These are phyloP conservation scores for Strigomonas galati DNA, from an alignment of 208 protist genomes.

Conservation along the genomic window DNA sequence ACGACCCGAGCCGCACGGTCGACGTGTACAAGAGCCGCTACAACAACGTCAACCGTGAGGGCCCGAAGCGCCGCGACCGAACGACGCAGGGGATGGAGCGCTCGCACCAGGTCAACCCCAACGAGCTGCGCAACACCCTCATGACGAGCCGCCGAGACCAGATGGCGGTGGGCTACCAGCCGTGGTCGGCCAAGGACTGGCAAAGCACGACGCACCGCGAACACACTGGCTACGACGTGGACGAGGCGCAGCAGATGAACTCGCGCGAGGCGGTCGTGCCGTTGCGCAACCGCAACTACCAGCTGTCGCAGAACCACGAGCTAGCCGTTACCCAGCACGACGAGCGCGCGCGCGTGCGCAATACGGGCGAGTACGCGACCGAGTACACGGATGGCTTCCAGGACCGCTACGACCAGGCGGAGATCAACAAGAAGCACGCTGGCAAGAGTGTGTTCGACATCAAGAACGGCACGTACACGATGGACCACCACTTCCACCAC, in stretches of 20 bases:
- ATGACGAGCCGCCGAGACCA: conserved; percentile 30
- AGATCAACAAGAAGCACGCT: conserved; percentile 57
- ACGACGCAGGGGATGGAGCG: conserved; percentile 49
- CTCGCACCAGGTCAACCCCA: conserved; percentile 48
- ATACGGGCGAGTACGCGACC: conserved; percentile 54
- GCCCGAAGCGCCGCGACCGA: conserved; percentile 57
- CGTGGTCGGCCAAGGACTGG: conserved; percentile 71
- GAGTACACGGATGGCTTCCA: conserved; percentile 69
- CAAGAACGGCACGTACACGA: conserved; percentile 78
- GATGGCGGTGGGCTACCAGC: conserved; percentile 65
- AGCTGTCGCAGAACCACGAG: conserved; percentile 51
- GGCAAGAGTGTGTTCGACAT: conserved; percentile 77
- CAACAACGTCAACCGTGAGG: conserved; percentile 82
- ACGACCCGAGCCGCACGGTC: conserved; percentile 23
- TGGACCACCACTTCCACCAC: conserved; percentile 78
- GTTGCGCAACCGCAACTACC: conserved; percentile 69
- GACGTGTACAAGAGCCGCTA: conserved; percentile 84
- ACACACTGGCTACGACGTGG: conserved; percentile 71
- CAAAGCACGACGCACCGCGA: conserved; percentile 82
- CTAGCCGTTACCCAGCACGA: conserved; percentile 36
- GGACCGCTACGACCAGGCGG: conserved; percentile 51
- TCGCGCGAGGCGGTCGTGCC: conserved; percentile 53
- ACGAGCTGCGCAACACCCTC: conserved; percentile 42
- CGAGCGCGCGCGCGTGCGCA: conserved; percentile 32
- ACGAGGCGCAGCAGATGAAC: conserved; percentile 52